These are phyloP conservation scores for Fusarium mangiferae DNA, from an alignment of 2,329 filamentous ascomycete species.

Conservation along the genomic window DNA sequence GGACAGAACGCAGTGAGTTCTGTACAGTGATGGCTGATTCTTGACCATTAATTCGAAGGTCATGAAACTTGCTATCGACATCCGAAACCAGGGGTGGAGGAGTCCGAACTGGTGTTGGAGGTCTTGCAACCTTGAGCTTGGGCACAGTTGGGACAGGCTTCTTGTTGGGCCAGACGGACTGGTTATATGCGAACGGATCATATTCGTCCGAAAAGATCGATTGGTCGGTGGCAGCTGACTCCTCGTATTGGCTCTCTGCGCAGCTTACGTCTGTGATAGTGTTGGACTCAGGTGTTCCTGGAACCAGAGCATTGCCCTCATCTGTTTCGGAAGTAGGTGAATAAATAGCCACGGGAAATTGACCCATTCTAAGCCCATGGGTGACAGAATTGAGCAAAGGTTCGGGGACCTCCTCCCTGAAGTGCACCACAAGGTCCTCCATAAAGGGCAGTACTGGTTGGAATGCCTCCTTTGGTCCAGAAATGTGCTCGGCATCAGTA, in stretches of 20 bases:
- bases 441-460: slow-evolving; percentile 61
- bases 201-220: slow-evolving; percentile 52
- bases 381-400: slow-evolving; percentile 59
- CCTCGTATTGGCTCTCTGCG: slow-evolving; percentile 23
- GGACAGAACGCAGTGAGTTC: slow-evolving; percentile 64
- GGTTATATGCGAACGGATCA: slow-evolving; percentile 57
- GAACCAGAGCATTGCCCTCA: slow-evolving; percentile 28
- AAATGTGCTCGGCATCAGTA: slow-evolving; percentile 49
- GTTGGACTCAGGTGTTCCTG: slow-evolving; percentile 44
- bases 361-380: slow-evolving; percentile 52
- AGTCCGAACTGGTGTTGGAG: slow-evolving; percentile 57
- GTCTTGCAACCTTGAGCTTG: slow-evolving; percentile 46
- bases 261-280: slow-evolving; percentile 8
- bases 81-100: slow-evolving; percentile 50
- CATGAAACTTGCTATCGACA: slow-evolving; percentile 56
- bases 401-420: slow-evolving; percentile 58
- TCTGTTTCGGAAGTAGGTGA: slow-evolving; percentile 40
- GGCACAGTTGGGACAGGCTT: slow-evolving; percentile 35
- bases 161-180: slow-evolving; percentile 40
- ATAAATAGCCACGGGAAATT: slow-evolving; percentile 41
- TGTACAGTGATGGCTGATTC: slow-evolving; percentile 65
- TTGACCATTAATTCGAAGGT: slow-evolving; percentile 53
- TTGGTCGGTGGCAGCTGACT: slow-evolving; percentile 21
- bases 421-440: slow-evolving; percentile 67
- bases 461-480: slow-evolving; percentile 42